Evolutionary conservation across 805 yeast genomes (phyloP), one percentile per base, ranked within the genome.

Genomic region (Candida quercuum): DNA sequence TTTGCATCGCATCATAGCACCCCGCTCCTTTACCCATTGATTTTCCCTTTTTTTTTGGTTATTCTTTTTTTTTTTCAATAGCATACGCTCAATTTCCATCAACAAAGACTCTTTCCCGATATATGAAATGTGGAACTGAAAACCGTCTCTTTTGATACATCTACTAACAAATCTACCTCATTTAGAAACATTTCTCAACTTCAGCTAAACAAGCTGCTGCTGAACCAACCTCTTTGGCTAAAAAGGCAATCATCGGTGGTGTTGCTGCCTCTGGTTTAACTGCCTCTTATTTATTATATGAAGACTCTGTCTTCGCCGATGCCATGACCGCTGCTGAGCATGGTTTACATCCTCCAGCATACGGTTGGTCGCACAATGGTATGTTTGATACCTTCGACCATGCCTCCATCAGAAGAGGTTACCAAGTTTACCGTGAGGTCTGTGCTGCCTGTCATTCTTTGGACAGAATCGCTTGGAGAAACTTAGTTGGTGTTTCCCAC

Each of bases 241-340:
- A 72, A 56, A 80, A 71, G 57, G 57, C 70, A 54, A 66, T 80
- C 52, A 70, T 74, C 49, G 81, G 81, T 54, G 65, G 71, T 48
- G 81, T 79, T 51, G 86, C 85, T 43, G 73, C 78, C 36, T 73
- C 86, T 41, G 95, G 95, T 49, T 68, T 85, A 45, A 74, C 86
- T 41, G 87, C 94, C 33, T 83, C 93, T 41, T 84, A 82, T 63
- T 69, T 83, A 56, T 70, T 85, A 58, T 87, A 87, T 69, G 78
- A 85, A 57, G 95, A 87, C 63, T 73, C 88, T 22, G 76, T 80
- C 64, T 80, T 87, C 46, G 96, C 96, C 41, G 79, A 76, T 57
- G 98, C 98, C 59, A 85, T 91, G 95, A 89, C 99, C 39, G 94
- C 93, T 50, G 96, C 98, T 51, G 99, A 93, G 71, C 98, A 93